A percentile compares a stretch with the other conserved stretches of the same genome.
phyloP scores from a whole-genome alignment of 257 asterid species.

The Avicennia marina region DNA sequence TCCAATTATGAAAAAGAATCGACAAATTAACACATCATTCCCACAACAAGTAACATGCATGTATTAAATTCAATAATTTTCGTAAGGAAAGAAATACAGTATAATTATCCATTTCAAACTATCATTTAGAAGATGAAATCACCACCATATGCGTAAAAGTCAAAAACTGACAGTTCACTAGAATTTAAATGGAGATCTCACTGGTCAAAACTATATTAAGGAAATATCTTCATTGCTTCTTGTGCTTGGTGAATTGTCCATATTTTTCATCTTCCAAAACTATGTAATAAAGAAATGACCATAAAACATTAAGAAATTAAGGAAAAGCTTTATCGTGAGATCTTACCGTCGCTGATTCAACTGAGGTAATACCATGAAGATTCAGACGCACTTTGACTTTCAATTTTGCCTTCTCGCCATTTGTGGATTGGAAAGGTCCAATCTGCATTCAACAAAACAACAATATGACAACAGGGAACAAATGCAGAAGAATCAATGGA shows the following conservation, averaged over 20 bases:
- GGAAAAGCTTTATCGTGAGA: neutral
- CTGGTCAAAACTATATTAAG: too few relatives aligned
- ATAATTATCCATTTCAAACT: too few relatives aligned
- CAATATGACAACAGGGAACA: neutral
- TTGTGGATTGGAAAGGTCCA: constrained; percentile 72
- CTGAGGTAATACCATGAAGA: constrained; percentile 77
- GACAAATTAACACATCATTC: too few relatives aligned
- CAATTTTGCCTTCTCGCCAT: constrained; percentile 62
- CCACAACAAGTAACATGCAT: too few relatives aligned
- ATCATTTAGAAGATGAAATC: too few relatives aligned
- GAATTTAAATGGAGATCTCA: too few relatives aligned
- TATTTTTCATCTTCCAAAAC: neutral
- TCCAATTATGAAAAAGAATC: too few relatives aligned
- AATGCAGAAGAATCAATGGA: neutral
- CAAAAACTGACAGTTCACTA: too few relatives aligned
- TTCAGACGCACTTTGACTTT: constrained; percentile 79
- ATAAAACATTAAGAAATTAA: neutral
- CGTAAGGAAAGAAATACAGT: too few relatives aligned
- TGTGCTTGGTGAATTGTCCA: neutral
- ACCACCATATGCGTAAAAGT: too few relatives aligned
- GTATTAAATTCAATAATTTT: too few relatives aligned
- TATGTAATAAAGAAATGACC: neutral
- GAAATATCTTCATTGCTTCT: too few relatives aligned
- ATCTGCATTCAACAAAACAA: constrained; percentile 34
- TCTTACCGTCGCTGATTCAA: constrained; percentile 82